A percentile compares a stretch with the other conserved stretches of the same genome.
phyloP scores from a whole-genome alignment of 805 yeast genomes.

The Diddensiella caesifluorescens region DNA sequence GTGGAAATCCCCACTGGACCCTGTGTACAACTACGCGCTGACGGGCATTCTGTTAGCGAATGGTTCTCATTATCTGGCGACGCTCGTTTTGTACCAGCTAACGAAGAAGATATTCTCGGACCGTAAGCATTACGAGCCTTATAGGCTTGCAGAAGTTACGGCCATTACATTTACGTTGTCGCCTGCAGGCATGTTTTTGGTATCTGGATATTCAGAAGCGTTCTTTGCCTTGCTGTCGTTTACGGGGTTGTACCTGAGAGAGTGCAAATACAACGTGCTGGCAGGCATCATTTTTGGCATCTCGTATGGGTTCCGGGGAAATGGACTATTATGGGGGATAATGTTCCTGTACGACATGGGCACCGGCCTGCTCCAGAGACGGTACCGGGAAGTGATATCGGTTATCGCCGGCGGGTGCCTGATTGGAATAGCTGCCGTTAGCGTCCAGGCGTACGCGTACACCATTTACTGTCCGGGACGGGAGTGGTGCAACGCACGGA shows the following conservation, averaged over 20 bases:
- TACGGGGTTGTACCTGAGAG: conserved; percentile 49
- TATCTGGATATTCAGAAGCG: conserved; percentile 74
- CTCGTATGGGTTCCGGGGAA: conserved; percentile 65
- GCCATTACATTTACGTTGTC: conserved; percentile 51
- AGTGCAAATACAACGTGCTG: conserved; percentile 36
- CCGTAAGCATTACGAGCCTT: conserved; percentile 18
- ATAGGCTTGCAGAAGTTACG: conserved; percentile 31
- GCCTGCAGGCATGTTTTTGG: conserved; percentile 76
- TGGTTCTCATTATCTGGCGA: conserved; percentile 45
- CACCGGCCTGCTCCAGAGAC: conserved; percentile 15
- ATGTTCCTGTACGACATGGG: conserved; percentile 55
- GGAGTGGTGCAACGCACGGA: conserved; percentile 57
- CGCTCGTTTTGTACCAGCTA: conserved; percentile 45
- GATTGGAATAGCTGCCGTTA: conserved; percentile 43
- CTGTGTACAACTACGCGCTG: conserved; percentile 35
- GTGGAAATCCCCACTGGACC: conserved; percentile 7
- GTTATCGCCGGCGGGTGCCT: conserved; percentile 51
- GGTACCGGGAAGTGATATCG: conserved; percentile 16
- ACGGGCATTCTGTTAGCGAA: conserved; percentile 49
- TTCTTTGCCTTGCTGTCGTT: conserved; percentile 57
- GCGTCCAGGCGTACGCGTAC: conserved; percentile 51
- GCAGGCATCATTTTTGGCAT: conserved; percentile 53
- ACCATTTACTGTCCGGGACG: conserved; percentile 63
- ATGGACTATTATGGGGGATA: conserved; percentile 68
- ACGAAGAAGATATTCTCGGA: conserved; percentile 34